Percentiles rank a stretch among this genome's conserved stretches.
Evolutionary conservation across 169 alveolate genomes (phyloP).

Genomic region (Eimeria zaria): DNA sequence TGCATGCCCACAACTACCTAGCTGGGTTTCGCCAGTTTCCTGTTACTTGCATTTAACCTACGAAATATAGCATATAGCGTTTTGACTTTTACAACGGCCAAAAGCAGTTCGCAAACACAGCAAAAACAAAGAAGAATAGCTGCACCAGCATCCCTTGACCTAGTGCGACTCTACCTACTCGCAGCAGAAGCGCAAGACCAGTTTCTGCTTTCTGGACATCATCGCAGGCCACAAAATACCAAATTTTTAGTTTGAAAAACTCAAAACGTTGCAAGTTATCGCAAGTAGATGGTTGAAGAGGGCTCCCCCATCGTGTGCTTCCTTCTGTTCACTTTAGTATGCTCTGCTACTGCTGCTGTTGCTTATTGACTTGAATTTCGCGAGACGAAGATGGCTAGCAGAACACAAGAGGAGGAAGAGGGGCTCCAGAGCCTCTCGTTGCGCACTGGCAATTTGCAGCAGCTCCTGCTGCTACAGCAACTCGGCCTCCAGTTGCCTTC

Average conservation of each 20-base stretch:
- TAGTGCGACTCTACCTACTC: neutral
- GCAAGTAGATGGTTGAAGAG: neutral
- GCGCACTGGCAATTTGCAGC: constrained; percentile 43
- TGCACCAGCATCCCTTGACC: neutral
- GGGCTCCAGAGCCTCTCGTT: constrained; percentile 28
- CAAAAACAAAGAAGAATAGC: neutral
- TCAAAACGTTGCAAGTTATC: neutral
- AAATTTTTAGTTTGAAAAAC: too few species aligned
- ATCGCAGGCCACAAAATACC: too few species aligned
- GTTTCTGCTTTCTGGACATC: neutral
- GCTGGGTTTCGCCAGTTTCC: neutral
- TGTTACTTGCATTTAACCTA: too few species aligned
- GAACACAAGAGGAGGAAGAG: constrained; percentile 11
- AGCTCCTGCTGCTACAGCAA: constrained; percentile 19
- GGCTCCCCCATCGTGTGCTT: neutral
- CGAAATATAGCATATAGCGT: neutral
- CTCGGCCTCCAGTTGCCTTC: constrained; percentile 56
- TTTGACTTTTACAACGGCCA: neutral
- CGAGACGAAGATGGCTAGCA: neutral
- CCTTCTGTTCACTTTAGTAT: neutral
- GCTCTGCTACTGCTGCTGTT: neutral
- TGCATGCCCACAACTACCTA: neutral
- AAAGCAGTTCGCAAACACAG: neutral
- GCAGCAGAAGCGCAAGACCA: neutral
- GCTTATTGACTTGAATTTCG: neutral